Base-by-base conservation (phyloP, 1,139 yeast species). In the Yamadazyma sp. region DNA sequence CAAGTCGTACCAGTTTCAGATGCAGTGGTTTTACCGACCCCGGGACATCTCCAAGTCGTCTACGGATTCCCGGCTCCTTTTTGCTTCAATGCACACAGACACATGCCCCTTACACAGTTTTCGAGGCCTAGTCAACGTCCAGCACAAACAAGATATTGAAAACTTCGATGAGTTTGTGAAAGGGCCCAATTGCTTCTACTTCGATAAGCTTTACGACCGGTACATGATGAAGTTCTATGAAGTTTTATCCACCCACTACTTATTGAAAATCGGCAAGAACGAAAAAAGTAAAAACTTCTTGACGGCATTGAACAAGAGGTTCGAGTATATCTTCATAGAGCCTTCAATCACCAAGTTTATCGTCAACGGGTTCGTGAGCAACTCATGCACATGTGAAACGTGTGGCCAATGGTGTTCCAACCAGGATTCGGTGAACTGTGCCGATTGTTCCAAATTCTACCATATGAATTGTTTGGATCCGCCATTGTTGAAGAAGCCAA, bases 21-120 rank as follows among this genome's bases (percentile, higher is more conserved):
- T 92, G 48, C 94, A 91, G 63, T 91, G 98, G 98, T 84, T 84
- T 57, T 88, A 89, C 56, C 71, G 98, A 36, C 95, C 96, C 0
- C 67, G 94, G 45, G 98, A 89, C 57, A 83, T 91, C 33, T 81
- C 84, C 39, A 77, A 81, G 45, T 73, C 77, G 28, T 70, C 85
- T 1, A 61, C 70, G 5, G 96, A 89, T 58, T 76, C 96, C 3
- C 70, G 98, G 42, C 62, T 86, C 37, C 65, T 92, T 4, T 88
- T 73, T 56, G 92, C 95, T 1, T 86, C 97, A 0, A 79, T 89
- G 83, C 95, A 91, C 55, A 77, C 88, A 18, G 97, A 88, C 57
- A 65, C 79, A 8, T 87, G 97, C 50, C 96, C 96, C 0, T 61
- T 91, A 4, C 66, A 70, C 20, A 81, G 92, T 40, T 83, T 78